A percentile compares a stretch with the other conserved stretches of the same genome.
phyloP scores from a whole-genome alignment of 805 yeast species.

The Kodamaea kakaduensis region DNA sequence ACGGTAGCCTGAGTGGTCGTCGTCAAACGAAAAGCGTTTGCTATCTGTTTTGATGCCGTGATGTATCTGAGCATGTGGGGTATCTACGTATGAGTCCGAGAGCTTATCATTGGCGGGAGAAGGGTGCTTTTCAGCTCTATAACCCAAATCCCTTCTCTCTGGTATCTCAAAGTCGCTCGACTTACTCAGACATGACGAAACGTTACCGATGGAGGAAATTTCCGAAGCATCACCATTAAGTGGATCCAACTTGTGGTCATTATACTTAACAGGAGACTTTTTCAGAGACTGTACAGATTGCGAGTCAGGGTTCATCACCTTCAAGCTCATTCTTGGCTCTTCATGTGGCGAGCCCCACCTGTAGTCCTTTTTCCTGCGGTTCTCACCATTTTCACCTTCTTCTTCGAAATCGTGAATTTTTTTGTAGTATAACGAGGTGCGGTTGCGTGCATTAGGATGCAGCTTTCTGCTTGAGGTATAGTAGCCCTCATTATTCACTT shows the following conservation, averaged over 20 bases:
- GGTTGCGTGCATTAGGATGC: constrained; percentile 5
- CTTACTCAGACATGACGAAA: constrained; percentile 24
- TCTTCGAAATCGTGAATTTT: constrained; percentile 22
- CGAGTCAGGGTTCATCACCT: neutral
- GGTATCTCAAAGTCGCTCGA: constrained; percentile 20
- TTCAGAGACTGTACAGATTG: no score
- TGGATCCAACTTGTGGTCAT: constrained; percentile 3
- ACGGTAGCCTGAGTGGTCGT: no score
- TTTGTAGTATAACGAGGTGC: constrained; percentile 31
- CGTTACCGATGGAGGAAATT: constrained; percentile 22
- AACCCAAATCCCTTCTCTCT: constrained; percentile 24
- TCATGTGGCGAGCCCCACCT: neutral
- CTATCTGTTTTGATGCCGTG: neutral
- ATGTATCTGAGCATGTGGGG: constrained; percentile 10
- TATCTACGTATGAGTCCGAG: constrained; percentile 23
- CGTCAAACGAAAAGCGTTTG: neutral
- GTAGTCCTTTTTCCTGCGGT: neutral
- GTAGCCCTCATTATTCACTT: constrained; percentile 17
- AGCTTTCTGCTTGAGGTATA: constrained; percentile 5
- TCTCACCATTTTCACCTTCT: neutral
- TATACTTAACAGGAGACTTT: no score
- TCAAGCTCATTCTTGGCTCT: constrained; percentile 1
- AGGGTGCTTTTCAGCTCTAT: neutral
- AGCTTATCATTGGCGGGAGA: neutral
- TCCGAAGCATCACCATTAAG: constrained; percentile 16